These are phyloP conservation scores for Oemleria cerasiformis DNA, from an alignment of 306 rosid species.

Conservation along the genomic window DNA sequence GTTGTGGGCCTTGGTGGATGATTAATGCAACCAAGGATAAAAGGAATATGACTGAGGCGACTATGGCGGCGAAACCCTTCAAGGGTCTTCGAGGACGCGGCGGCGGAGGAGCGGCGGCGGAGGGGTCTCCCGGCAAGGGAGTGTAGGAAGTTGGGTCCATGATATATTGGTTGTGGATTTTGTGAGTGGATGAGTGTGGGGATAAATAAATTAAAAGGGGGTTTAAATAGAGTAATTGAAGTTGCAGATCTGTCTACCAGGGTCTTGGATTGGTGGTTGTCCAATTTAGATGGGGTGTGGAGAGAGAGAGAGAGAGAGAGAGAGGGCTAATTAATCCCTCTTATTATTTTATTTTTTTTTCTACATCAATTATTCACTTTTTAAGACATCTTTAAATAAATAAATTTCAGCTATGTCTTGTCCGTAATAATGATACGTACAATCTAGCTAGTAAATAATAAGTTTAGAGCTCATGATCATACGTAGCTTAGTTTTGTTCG, in stretches of 20 bases:
- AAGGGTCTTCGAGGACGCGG: constrained; percentile 6
- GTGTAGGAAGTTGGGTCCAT: constrained; percentile 32
- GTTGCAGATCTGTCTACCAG: neutral
- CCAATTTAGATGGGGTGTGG: neutral
- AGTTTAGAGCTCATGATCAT: no score
- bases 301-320: neutral
- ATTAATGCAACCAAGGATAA: constrained; percentile 42
- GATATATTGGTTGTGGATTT: neutral
- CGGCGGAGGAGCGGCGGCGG: neutral
- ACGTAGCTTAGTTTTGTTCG: no score
- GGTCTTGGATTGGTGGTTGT: constrained; percentile 35
- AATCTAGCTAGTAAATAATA: no score
- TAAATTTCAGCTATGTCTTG: no score
- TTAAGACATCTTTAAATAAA: no score
- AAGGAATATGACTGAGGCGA: constrained; percentile 38
- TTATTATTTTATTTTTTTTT: no score
- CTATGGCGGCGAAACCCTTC: constrained; percentile 26
- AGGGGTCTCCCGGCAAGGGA: constrained; percentile 39
- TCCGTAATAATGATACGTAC: no score
- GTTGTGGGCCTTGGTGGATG: constrained; percentile 23
- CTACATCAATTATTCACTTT: no score
- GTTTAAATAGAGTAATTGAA: constrained; percentile 10
- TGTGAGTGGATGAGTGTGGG: neutral
- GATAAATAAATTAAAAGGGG: neutral
- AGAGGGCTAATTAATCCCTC: no score